A percentile compares a stretch with the other conserved stretches of the same genome.
Conservation (phyloP, 139 green algal species). For the Tetraselmis chui region DNA sequence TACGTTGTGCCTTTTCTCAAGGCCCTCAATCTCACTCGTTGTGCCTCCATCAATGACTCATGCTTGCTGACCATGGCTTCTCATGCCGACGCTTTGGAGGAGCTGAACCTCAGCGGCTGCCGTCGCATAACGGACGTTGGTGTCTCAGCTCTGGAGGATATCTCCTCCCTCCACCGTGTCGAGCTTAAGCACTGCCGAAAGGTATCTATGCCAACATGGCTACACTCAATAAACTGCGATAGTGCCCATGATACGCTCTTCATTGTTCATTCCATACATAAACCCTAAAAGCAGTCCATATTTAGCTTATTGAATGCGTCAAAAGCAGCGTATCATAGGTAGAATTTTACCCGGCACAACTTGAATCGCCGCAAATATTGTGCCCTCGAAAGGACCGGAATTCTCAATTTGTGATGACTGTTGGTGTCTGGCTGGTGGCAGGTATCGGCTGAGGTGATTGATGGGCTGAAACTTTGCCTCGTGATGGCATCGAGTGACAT, state of each 20-base stretch:
- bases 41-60: not conserved
- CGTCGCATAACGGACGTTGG: not conserved
- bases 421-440: too few relatives aligned
- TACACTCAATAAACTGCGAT: too few relatives aligned
- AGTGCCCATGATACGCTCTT: too few relatives aligned
- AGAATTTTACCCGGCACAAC: not conserved
- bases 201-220: not conserved
- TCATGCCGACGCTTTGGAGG: not conserved
- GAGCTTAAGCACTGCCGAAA: not conserved
- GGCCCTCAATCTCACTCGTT: not conserved
- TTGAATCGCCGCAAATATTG: too few relatives aligned
- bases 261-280: not conserved
- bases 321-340: not conserved
- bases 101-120: not conserved
- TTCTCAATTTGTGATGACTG: too few relatives aligned
- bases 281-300: too few relatives aligned
- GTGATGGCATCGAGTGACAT: not conserved
- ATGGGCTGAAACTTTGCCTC: not conserved
- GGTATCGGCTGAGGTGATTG: not conserved
- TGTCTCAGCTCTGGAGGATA: not conserved
- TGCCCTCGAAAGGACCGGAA: too few relatives aligned
- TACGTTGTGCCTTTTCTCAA: too few relatives aligned
- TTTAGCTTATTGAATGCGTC: too few relatives aligned
- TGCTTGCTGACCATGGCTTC: not conserved
- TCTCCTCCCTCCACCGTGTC: not conserved